phyloP scores from a whole-genome alignment of 345 rosid genomes.

The Salix viminalis region DNA sequence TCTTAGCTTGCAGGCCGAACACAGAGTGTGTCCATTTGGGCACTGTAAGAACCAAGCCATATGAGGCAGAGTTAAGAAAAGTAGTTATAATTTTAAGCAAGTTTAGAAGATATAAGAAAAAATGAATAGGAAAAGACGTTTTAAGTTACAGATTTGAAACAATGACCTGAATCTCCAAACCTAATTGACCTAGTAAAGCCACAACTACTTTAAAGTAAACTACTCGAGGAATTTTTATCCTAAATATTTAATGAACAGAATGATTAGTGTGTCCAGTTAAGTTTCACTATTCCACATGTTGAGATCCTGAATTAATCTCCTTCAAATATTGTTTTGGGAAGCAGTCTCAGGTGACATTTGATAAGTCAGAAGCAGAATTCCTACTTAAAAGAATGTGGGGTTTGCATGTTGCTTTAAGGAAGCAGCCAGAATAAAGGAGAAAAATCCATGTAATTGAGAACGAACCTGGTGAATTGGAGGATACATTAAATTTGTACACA shows the following conservation, averaged over 20 bases:
- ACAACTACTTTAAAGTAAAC: background rate
- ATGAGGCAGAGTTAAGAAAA: background rate
- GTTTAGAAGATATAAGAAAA: background rate
- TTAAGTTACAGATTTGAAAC: background rate
- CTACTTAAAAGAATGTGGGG: background rate
- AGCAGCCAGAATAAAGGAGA: background rate
- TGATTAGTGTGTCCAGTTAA: background rate
- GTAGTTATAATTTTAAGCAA: background rate
- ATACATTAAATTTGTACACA: slow-evolving; percentile 33
- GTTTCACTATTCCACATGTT: background rate
- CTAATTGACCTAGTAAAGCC: background rate
- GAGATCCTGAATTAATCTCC: background rate
- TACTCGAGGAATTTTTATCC: background rate
- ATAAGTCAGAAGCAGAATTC: background rate
- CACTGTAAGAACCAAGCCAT: slow-evolving; percentile 35
- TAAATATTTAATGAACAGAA: background rate
- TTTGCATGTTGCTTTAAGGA: background rate
- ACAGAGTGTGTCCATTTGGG: slow-evolving; percentile 60
- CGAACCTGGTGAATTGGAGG: slow-evolving; percentile 34
- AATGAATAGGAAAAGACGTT: background rate
- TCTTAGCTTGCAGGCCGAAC: slow-evolving; percentile 56
- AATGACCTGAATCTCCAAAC: background rate
- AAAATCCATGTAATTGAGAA: background rate
- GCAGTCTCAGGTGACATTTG: background rate
- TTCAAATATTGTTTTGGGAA: background rate